Percentiles rank a stretch among this genome's conserved stretches.
These are phyloP conservation scores for Sanghuangporus baumii DNA, from an alignment of 1,284 basidiomycete genomes.

Conservation along the genomic window DNA sequence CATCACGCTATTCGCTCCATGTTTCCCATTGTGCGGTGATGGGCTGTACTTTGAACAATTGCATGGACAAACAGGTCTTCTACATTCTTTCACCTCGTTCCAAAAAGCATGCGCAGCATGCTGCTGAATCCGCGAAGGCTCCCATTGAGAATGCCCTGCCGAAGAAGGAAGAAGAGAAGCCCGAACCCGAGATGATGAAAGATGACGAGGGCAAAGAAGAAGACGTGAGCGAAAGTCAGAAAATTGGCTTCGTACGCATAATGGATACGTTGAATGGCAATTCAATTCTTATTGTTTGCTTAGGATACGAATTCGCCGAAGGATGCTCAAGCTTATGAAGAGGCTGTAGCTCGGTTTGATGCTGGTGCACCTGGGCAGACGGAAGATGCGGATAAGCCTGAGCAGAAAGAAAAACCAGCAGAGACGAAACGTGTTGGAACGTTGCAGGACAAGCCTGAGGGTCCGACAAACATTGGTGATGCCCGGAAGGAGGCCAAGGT, in stretches of 20 bases:
- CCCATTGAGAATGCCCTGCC: slow-evolving; percentile 14
- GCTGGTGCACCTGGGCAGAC: slow-evolving; percentile 10
- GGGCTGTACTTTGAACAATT: background rate
- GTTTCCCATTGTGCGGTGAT: background rate
- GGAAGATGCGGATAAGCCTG: slow-evolving; percentile 4
- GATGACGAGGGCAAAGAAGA: slow-evolving; percentile 17
- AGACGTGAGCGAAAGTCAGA: slow-evolving; percentile 12
- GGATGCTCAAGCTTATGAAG: slow-evolving; percentile 15
- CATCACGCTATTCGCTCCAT: background rate
- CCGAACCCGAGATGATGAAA: slow-evolving; percentile 10
- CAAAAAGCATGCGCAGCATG: slow-evolving; percentile 14
- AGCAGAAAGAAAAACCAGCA: slow-evolving; percentile 10
- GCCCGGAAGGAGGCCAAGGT: slow-evolving; percentile 14
- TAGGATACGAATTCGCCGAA: slow-evolving; percentile 17
- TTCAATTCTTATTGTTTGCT: background rate
- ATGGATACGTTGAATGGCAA: background rate
- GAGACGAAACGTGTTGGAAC: slow-evolving; percentile 10
- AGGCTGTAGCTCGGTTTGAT: slow-evolving; percentile 5
- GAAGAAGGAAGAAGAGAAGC: background rate
- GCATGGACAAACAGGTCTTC: background rate
- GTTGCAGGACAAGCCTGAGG: slow-evolving; percentile 9
- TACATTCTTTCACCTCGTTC: slow-evolving; percentile 15
- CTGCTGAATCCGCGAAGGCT: slow-evolving; percentile 7
- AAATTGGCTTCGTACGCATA: slow-evolving; percentile 7
- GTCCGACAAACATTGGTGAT: slow-evolving; percentile 15